phyloP scores from a whole-genome alignment of 2,329 filamentous ascomycete species.

The Aspergillus sp. region DNA sequence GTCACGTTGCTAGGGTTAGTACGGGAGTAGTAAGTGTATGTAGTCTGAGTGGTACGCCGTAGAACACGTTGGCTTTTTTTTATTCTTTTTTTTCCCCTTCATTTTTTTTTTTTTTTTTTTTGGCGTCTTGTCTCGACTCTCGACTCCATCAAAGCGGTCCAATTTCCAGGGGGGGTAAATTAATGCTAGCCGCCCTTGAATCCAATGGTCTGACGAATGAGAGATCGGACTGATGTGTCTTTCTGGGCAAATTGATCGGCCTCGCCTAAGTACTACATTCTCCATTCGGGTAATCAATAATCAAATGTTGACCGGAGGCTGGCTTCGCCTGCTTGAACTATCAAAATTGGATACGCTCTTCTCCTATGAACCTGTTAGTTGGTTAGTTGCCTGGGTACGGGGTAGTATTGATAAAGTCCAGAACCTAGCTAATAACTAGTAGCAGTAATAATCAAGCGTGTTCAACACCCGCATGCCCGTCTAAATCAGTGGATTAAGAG shows the following conservation, averaged over 20 bases:
- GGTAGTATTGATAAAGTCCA: neutral
- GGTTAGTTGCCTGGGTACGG: neutral
- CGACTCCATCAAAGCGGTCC: neutral
- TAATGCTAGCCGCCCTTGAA: slow-evolving; percentile 3
- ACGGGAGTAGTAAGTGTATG: neutral
- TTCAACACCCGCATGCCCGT: too few species aligned
- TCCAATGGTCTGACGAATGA: slow-evolving; percentile 11
- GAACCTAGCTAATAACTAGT: neutral
- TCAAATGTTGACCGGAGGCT: neutral
- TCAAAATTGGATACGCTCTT: neutral
- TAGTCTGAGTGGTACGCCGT: neutral
- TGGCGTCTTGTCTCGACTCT: neutral
- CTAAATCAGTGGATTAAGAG: neutral
- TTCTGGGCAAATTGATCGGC: slow-evolving; percentile 4
- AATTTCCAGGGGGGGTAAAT: slow-evolving; percentile 1
- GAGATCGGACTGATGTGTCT: slow-evolving; percentile 12
- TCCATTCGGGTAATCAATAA: neutral
- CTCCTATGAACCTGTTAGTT: neutral
- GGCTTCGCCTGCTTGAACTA: neutral
- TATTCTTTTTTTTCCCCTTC: neutral
- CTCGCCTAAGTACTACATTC: slow-evolving; percentile 1
- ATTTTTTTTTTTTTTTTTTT: neutral
- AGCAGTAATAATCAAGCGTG: neutral
- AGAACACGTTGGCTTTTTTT: neutral
- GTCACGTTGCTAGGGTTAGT: slow-evolving; percentile 8